Conservation (phyloP, 1,284 basidiomycete genomes). For the Takashimella tepidaria region DNA sequence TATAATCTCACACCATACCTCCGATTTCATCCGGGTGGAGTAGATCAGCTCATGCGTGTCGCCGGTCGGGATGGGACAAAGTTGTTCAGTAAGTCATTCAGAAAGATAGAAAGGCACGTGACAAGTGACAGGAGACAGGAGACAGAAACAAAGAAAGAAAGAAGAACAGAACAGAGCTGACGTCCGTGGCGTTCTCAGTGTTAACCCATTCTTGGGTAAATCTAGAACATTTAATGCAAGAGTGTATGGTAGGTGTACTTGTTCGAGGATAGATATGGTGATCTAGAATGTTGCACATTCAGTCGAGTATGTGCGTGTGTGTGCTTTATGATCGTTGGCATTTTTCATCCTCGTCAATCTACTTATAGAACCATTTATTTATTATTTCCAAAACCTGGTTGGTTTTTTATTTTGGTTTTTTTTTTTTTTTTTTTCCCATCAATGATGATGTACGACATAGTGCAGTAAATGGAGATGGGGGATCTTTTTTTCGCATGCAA, state of each 20-base stretch:
- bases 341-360: too few relatives aligned
- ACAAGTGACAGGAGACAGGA: too few relatives aligned
- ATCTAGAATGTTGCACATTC: too few relatives aligned
- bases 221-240: conserved; percentile 85
- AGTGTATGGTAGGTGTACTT: conserved; percentile 83
- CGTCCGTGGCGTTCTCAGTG: conserved; percentile 39
- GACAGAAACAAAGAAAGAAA: neutral
- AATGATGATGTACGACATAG: too few relatives aligned
- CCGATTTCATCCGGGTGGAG: conserved; percentile 89
- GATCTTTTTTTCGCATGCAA: too few relatives aligned
- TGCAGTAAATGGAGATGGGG: too few relatives aligned
- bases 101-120: neutral
- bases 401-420: too few relatives aligned
- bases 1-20: conserved; percentile 96
- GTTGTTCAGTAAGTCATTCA: conserved; percentile 67
- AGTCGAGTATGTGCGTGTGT: too few relatives aligned
- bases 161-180: neutral
- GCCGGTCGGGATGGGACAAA: conserved; percentile 92
- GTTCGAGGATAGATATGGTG: conserved; percentile 60
- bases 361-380: too few relatives aligned
- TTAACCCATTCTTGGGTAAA: conserved; percentile 83
- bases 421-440: too few relatives aligned
- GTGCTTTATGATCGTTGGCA: too few relatives aligned
- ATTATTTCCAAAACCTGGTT: too few relatives aligned
- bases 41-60: conserved; percentile 88